A percentile compares a stretch with the other conserved stretches of the same genome.
phyloP scores from a whole-genome alignment of 352 stramenopile genomes.

The Phytophthora crassamura region DNA sequence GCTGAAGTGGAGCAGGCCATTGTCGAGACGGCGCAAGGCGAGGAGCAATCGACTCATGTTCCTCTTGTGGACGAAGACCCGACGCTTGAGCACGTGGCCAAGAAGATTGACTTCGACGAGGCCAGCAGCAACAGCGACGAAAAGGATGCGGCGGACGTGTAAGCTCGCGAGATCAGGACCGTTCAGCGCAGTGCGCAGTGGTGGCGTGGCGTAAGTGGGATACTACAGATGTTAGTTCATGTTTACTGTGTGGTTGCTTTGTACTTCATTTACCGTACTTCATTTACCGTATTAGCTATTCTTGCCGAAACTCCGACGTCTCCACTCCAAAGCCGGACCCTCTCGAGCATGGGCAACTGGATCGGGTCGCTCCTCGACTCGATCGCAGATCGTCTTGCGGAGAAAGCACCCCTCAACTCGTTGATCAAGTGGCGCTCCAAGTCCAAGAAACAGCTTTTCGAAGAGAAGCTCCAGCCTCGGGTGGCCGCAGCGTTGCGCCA shows the following conservation, averaged over 20 bases:
- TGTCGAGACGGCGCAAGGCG: background rate
- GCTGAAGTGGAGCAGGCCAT: slow-evolving; percentile 4
- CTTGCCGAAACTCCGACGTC: slow-evolving; percentile 4
- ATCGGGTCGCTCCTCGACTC: slow-evolving; percentile 8
- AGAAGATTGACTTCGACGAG: slow-evolving; percentile 49
- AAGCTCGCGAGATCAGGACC: slow-evolving; percentile 10
- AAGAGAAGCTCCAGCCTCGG: slow-evolving; percentile 34
- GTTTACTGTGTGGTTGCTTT: slow-evolving; percentile 12
- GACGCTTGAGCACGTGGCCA: slow-evolving; percentile 31
- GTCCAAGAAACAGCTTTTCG: slow-evolving; percentile 34
- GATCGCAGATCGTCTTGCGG: slow-evolving; percentile 12
- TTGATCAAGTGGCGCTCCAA: slow-evolving; percentile 26
- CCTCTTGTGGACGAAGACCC: slow-evolving; percentile 25
- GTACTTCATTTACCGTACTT: too few species aligned
- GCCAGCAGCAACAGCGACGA: slow-evolving; percentile 43
- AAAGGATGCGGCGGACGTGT: slow-evolving; percentile 21
- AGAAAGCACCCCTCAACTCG: slow-evolving; percentile 4
- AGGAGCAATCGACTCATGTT: slow-evolving; percentile 12
- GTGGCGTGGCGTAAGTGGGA: slow-evolving; percentile 23
- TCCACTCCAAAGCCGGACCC: background rate
- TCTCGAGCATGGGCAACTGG: slow-evolving; percentile 26
- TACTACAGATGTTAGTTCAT: slow-evolving; percentile 21
- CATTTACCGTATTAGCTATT: slow-evolving; percentile 9
- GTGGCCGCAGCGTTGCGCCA: slow-evolving; percentile 23
- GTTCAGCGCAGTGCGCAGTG: slow-evolving; percentile 7